Evolutionary conservation across 2,329 filamentous ascomycete species (phyloP).

Genomic region (Fusarium gaditjirri): DNA sequence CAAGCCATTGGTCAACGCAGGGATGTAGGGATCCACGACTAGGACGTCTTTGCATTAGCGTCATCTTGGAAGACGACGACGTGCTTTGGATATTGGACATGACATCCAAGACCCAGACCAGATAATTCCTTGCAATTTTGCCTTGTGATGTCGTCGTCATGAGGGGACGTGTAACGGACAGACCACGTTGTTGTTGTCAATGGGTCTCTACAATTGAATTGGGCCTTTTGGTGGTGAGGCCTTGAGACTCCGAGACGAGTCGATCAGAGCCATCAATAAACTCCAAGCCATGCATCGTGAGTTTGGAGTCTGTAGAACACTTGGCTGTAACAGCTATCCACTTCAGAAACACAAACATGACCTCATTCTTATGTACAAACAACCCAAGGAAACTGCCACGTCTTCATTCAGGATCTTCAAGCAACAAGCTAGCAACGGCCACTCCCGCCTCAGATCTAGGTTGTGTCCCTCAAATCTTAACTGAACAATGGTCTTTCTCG

Average conservation of each 20-base stretch:
- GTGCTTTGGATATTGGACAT: slow-evolving; percentile 15
- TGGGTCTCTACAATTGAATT: neutral
- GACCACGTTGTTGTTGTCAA: slow-evolving; percentile 2
- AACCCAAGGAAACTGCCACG: neutral
- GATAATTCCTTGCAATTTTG: slow-evolving; percentile 12
- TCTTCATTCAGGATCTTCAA: neutral
- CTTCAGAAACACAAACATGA: neutral
- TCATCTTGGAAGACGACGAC: slow-evolving; percentile 21
- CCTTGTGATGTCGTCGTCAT: slow-evolving; percentile 36
- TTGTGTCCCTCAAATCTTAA: neutral
- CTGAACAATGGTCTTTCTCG: neutral
- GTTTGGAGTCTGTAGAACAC: neutral
- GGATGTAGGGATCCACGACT: slow-evolving; percentile 20
- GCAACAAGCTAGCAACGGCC: slow-evolving; percentile 23
- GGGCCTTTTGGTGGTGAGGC: neutral
- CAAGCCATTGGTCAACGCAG: slow-evolving; percentile 21
- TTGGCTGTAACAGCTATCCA: neutral
- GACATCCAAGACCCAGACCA: neutral
- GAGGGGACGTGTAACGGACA: neutral
- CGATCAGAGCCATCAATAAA: neutral
- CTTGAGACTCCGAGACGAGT: neutral
- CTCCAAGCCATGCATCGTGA: neutral
- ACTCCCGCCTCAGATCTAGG: slow-evolving; percentile 20
- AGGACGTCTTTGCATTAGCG: slow-evolving; percentile 11
- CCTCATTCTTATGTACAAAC: neutral